phyloP scores from a whole-genome alignment of 148 eudicot species.

The Mesembryanthemum crystallinum region DNA sequence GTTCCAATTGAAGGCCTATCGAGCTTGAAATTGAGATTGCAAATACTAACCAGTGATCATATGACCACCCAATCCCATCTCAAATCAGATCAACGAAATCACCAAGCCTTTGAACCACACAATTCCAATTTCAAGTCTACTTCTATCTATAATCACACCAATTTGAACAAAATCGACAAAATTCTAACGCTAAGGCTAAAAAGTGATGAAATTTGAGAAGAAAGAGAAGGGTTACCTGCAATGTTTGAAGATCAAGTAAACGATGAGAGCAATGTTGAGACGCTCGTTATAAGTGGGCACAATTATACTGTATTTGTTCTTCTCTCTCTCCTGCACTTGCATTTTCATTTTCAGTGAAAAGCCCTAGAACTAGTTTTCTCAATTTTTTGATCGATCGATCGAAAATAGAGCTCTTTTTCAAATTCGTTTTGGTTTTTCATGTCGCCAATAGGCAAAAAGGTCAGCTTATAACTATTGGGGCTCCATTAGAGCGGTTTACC shows the following conservation, averaged over 20 bases:
- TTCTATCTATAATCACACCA: background rate
- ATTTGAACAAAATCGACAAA: background rate
- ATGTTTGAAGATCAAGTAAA: conserved; percentile 50
- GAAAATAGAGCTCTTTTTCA: background rate
- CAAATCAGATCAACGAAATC: background rate
- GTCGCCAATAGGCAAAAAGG: background rate
- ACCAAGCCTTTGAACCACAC: background rate
- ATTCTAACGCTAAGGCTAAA: background rate
- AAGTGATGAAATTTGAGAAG: conserved; percentile 2
- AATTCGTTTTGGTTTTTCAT: background rate
- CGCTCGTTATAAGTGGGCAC: conserved; percentile 91
- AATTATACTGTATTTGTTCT: conserved; percentile 66
- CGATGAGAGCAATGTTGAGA: conserved; percentile 81
- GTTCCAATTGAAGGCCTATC: no score
- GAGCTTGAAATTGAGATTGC: no score
- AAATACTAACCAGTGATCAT: no score
- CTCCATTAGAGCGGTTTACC: no score
- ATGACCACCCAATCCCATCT: background rate
- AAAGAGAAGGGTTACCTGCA: conserved; percentile 36
- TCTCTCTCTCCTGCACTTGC: conserved; percentile 31
- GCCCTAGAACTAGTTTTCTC: conserved; percentile 1
- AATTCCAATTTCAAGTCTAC: background rate
- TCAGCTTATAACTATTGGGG: background rate
- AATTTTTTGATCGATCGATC: background rate
- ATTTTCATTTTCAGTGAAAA: conserved; percentile 15